phyloP scores from a whole-genome alignment of 495 filamentous ascomycete species.

The Diplogelasinospora grovesii region DNA sequence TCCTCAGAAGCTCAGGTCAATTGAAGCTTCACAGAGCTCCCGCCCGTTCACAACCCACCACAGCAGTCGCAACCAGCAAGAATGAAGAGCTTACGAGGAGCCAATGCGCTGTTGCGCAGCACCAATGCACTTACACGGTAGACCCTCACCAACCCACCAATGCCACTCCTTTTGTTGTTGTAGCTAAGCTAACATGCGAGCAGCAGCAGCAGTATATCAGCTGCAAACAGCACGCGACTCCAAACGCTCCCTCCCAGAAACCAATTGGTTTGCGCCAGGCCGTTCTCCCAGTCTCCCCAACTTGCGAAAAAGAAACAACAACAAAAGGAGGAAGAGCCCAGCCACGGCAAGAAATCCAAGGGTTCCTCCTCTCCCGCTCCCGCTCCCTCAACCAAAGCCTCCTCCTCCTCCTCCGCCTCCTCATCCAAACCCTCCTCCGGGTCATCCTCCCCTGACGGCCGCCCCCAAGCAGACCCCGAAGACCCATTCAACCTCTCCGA shows the following conservation, averaged over 20 bases:
- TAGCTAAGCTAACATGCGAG: too few species aligned
- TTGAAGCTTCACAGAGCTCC: too few species aligned
- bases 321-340: background rate
- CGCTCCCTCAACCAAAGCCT: background rate
- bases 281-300: constrained; percentile 8
- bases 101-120: constrained; percentile 17
- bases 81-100: constrained; percentile 18
- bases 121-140: constrained; percentile 8
- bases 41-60: too few species aligned
- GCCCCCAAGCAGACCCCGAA: constrained; percentile 23
- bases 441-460: constrained; percentile 3
- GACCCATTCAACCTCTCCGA: constrained; percentile 65
- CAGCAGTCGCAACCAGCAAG: background rate
- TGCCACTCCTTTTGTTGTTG: too few species aligned
- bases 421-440: background rate
- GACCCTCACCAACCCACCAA: too few species aligned
- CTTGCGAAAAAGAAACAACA: constrained; percentile 8
- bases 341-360: background rate
- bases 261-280: too few species aligned
- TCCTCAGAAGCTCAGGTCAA: too few species aligned
- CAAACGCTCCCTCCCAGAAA: too few species aligned
- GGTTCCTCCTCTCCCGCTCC: too few species aligned
- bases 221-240: too few species aligned
- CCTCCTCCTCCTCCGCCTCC: background rate
- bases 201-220: too few species aligned